A percentile compares a stretch with the other conserved stretches of the same genome.
Conservation (phyloP, 768 basidiomycete species). For the Pholiota molesta region DNA sequence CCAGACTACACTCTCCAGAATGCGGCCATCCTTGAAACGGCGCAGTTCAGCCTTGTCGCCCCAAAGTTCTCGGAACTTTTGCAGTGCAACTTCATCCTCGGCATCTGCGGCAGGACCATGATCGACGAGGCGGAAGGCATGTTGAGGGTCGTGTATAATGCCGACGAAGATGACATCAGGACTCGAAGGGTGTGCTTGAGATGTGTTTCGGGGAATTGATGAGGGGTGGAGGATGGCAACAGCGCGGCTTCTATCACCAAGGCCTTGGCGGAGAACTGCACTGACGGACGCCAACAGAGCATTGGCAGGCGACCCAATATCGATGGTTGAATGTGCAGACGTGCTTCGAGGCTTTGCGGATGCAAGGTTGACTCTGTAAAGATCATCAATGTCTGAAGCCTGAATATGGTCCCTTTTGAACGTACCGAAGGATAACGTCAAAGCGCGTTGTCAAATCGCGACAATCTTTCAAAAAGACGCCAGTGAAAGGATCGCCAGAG, state of each 20-base stretch:
- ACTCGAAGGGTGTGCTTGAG: slow-evolving; percentile 56
- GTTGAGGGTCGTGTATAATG: slow-evolving; percentile 67
- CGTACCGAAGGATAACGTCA: slow-evolving; percentile 71
- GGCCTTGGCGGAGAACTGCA: slow-evolving; percentile 58
- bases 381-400: background rate
- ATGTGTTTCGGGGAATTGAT: slow-evolving; percentile 46
- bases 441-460: slow-evolving; percentile 68
- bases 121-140: slow-evolving; percentile 87
- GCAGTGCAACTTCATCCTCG: slow-evolving; percentile 47
- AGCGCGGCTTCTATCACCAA: slow-evolving; percentile 73
- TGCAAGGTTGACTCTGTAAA: slow-evolving; percentile 56
- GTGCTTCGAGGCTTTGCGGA: slow-evolving; percentile 45
- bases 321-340: slow-evolving; percentile 50
- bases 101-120: slow-evolving; percentile 84
- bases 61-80: slow-evolving; percentile 85
- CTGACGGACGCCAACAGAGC: slow-evolving; percentile 58
- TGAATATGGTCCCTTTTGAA: background rate
- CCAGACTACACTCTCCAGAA: slow-evolving; percentile 96
- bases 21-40: slow-evolving; percentile 94
- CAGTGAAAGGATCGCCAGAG: slow-evolving; percentile 64
- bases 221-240: slow-evolving; percentile 62
- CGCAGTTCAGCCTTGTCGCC: slow-evolving; percentile 90
- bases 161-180: slow-evolving; percentile 67
- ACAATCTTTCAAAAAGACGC: slow-evolving; percentile 74
- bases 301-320: slow-evolving; percentile 61